A percentile compares a stretch with the other conserved stretches of the same genome.
phyloP scores from a whole-genome alignment of 331 rosid genomes.

The Acacia pycnantha region DNA sequence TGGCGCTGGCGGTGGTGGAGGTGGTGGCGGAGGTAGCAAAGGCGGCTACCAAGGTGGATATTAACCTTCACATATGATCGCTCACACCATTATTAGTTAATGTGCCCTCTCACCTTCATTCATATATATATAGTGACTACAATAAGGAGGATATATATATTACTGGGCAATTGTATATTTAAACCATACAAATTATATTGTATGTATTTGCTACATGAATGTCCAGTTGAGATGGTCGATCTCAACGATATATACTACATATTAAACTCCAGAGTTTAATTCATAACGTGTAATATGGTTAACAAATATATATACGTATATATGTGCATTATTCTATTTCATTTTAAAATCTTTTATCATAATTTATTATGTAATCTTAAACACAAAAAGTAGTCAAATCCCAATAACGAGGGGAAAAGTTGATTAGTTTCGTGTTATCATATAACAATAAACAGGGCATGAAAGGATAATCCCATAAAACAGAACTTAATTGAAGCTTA shows the following conservation, averaged over 20 bases:
- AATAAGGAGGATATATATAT: slow-evolving; percentile 13
- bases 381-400: neutral
- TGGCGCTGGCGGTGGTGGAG: slow-evolving; percentile 31
- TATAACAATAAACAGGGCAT: neutral
- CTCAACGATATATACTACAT: neutral
- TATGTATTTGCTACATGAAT: neutral
- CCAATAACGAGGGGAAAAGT: neutral
- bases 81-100: neutral
- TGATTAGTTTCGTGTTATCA: neutral
- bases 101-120: neutral
- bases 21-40: slow-evolving; percentile 43
- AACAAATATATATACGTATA: neutral
- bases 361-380: neutral
- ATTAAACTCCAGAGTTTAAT: neutral
- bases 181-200: neutral
- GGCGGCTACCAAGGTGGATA: slow-evolving; percentile 44
- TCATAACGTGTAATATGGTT: neutral
- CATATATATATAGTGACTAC: neutral
- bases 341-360: neutral
- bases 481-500: too few species aligned
- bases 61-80: slow-evolving; percentile 39
- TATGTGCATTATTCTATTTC: neutral
- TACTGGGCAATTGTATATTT: neutral
- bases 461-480: neutral
- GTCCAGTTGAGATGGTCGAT: neutral